Percentiles rank a stretch among this genome's conserved stretches.
Conservation (phyloP, 371 early-diverging fungal species). For the Mortierella sp. region DNA sequence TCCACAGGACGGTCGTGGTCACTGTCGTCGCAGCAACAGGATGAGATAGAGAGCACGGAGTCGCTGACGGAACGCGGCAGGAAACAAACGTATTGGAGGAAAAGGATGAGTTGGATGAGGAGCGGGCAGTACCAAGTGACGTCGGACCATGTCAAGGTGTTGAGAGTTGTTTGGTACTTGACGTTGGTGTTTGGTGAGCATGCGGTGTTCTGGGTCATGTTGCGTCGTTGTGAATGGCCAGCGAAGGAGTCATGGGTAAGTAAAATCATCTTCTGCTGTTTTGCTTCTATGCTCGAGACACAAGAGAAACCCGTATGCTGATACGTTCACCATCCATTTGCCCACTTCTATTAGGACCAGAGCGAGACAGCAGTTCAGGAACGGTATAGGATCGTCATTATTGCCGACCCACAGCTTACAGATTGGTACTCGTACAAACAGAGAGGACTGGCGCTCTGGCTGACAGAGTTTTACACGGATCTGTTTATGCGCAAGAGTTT, state of each 20-base stretch:
- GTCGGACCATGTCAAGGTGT: background rate
- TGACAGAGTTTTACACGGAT: conserved; percentile 84
- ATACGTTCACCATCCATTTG: background rate
- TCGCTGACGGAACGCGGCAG: background rate
- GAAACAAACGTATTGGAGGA: background rate
- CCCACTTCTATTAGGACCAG: background rate
- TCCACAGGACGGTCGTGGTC: background rate
- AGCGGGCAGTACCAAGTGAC: background rate
- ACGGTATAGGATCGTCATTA: conserved; percentile 61
- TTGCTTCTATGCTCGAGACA: background rate
- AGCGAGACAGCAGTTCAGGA: conserved; percentile 1
- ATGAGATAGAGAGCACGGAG: background rate
- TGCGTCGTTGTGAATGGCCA: conserved; percentile 21
- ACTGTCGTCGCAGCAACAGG: background rate
- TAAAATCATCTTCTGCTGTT: background rate
- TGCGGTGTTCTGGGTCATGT: conserved; percentile 4
- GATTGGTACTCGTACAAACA: conserved; percentile 85
- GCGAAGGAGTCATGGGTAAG: conserved; percentile 10
- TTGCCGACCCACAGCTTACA: conserved; percentile 94
- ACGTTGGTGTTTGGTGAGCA: conserved; percentile 10
- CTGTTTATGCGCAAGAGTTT: conserved; percentile 86
- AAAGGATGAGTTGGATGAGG: background rate
- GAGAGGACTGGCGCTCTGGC: conserved; percentile 37
- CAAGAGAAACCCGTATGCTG: background rate
- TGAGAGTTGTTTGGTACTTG: conserved; percentile 8